Evolutionary conservation across 192 early-diverging fungal species (phyloP), one percentile per base, ranked within the genome.

Genomic region (Mortierella alpina): DNA sequence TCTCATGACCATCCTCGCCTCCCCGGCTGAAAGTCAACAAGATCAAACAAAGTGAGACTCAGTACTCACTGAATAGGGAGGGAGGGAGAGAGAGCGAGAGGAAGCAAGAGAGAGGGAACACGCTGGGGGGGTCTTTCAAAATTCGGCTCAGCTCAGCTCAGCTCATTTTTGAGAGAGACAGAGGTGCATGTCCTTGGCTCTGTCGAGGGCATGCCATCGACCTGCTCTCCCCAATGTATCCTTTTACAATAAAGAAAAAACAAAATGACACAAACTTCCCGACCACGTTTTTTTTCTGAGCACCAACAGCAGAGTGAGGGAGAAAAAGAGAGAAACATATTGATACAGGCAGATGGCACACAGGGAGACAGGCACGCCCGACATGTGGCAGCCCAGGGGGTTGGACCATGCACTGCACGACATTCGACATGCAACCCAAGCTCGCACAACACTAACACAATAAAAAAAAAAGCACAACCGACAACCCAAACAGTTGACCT

Each of bases 321-420:
- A 60, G 39, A 58, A 47, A 74, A 54, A 56, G 18, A 59, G 46
- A 66, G 7, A 22, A 41, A 59, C 58, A 55, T 9, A 42, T 44
- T 13, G 59, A 51, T n/a, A n/a, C n/a, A n/a, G n/a, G n/a, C n/a
- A n/a, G n/a, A n/a, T 44, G 40, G 59, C 44, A 62, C 31, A 42
- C 59, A 62, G 42, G 42, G 50, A 62, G 31, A 45, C 41, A 62
- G 52, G 48, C 71, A 61, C 59, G 64, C 65, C 73, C 64, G 58
- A 75, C 73, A 75, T 67, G 65, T 75, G 65, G 73, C 63, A 73
- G 47, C 62, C 71, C 71, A 65, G 56, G 49, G 54, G 23, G 58
- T 22, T 73, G 71, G 71, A 65, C 71, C 71, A 73, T 73, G 71
- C 71, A 73, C 64, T 60, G 68, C 15, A 39, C 13, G 18, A 69